phyloP scores from a whole-genome alignment of 495 filamentous ascomycete genomes.

The Penicillium canescens region DNA sequence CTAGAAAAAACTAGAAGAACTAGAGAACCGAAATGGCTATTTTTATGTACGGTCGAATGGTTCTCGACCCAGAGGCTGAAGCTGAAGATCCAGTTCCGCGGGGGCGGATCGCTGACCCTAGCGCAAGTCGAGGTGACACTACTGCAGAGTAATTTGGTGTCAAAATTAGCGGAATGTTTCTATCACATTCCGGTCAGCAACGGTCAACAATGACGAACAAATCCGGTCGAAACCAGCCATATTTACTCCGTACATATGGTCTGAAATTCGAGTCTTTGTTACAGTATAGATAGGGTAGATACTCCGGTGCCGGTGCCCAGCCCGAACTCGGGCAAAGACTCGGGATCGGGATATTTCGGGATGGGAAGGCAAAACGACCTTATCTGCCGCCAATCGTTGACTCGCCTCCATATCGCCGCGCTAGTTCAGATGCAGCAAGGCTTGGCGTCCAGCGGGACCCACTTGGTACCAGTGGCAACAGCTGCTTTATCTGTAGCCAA shows the following conservation, averaged over 20 bases:
- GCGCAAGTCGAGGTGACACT: background rate
- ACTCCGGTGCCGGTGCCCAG: constrained; percentile 1
- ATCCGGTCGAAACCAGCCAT: too few relatives aligned
- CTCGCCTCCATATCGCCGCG: background rate
- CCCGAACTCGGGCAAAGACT: background rate
- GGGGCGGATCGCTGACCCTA: background rate
- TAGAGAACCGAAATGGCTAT: background rate
- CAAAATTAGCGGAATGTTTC: too few relatives aligned
- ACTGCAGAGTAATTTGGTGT: background rate
- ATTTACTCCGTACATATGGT: too few relatives aligned
- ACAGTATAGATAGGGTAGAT: too few relatives aligned
- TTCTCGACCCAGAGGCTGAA: background rate
- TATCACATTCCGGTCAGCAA: too few relatives aligned
- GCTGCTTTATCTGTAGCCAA: constrained; percentile 16
- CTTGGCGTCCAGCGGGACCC: constrained; percentile 7
- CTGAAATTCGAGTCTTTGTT: too few relatives aligned
- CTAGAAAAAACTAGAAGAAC: too few relatives aligned
- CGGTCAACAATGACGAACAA: too few relatives aligned
- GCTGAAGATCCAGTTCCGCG: constrained; percentile 1
- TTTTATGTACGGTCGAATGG: background rate
- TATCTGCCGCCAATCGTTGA: constrained; percentile 12
- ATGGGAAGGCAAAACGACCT: background rate
- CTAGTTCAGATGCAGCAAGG: background rate
- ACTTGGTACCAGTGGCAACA: constrained; percentile 5
- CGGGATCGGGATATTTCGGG: constrained; percentile 3